A percentile compares a stretch with the other conserved stretches of the same genome.
These are phyloP conservation scores for Luffa acutangula DNA, from an alignment of 306 rosid species.

Conservation along the genomic window DNA sequence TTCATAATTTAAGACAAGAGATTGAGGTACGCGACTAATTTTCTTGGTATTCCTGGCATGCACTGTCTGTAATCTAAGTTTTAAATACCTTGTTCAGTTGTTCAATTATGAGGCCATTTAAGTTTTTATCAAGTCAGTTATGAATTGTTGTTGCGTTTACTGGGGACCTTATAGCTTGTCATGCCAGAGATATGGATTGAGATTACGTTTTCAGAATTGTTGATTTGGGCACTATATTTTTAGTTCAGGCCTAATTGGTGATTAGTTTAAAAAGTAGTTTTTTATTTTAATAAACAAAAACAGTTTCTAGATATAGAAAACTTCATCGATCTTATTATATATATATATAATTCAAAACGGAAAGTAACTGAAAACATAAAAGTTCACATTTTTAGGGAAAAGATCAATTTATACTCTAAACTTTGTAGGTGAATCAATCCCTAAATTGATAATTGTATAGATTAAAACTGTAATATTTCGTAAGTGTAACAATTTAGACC, in stretches of 20 bases:
- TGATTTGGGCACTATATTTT: neutral
- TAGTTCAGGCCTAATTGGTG: neutral
- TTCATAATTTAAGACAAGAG: slow-evolving; percentile 84
- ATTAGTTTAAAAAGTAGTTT: too few relatives aligned
- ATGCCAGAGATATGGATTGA: neutral
- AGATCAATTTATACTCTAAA: too few relatives aligned
- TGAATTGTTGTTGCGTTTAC: neutral
- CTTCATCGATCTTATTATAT: too few relatives aligned
- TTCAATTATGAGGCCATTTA: neutral
- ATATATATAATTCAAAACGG: too few relatives aligned
- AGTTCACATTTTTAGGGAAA: neutral
- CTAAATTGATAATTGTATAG: neutral
- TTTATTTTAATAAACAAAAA: too few relatives aligned
- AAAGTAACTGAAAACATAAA: too few relatives aligned
- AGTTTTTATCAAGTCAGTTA: neutral
- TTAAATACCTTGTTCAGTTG: neutral
- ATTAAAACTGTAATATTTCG: neutral
- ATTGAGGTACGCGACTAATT: slow-evolving; percentile 50
- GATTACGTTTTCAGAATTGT: neutral
- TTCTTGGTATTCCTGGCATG: neutral
- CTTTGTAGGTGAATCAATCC: neutral
- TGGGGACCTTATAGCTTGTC: neutral
- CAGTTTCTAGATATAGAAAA: neutral
- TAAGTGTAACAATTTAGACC: neutral
- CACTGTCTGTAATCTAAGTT: neutral